Evolutionary conservation across 2,329 filamentous ascomycete species (phyloP).

Genomic region (Colletotrichum musicola): DNA sequence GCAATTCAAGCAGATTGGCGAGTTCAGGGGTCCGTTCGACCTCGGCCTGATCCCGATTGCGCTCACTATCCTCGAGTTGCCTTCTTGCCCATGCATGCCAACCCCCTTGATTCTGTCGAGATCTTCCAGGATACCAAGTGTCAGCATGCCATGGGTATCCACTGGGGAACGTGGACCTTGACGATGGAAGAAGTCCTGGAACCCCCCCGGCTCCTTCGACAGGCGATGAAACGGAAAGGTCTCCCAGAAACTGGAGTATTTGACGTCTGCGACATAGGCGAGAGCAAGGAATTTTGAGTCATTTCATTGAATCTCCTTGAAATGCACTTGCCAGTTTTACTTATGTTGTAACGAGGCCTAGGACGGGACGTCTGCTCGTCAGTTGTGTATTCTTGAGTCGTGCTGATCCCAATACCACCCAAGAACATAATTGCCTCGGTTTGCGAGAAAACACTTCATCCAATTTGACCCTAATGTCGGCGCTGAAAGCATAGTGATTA

Average conservation of each 20-base stretch:
- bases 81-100: slow-evolving; percentile 86
- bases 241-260: slow-evolving; percentile 80
- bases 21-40: slow-evolving; percentile 86
- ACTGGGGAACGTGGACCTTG: slow-evolving; percentile 93
- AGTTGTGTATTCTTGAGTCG: no score
- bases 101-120: slow-evolving; percentile 88
- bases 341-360: no score
- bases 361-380: no score
- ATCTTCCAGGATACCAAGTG: slow-evolving; percentile 90
- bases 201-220: slow-evolving; percentile 78
- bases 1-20: slow-evolving; percentile 87
- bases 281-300: slow-evolving; percentile 79
- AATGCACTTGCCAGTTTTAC: no score
- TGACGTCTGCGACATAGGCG: slow-evolving; percentile 86
- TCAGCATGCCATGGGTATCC: slow-evolving; percentile 83
- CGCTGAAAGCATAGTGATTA: no score
- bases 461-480: no score
- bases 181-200: slow-evolving; percentile 89
- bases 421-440: no score
- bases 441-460: no score
- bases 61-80: slow-evolving; percentile 81
- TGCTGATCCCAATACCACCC: no score
- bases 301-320: neutral
- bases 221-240: slow-evolving; percentile 77
- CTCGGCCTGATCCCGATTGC: slow-evolving; percentile 91